Evolutionary conservation across 2,329 filamentous ascomycete genomes (phyloP).

Genomic region (Aureobasidium sp.): DNA sequence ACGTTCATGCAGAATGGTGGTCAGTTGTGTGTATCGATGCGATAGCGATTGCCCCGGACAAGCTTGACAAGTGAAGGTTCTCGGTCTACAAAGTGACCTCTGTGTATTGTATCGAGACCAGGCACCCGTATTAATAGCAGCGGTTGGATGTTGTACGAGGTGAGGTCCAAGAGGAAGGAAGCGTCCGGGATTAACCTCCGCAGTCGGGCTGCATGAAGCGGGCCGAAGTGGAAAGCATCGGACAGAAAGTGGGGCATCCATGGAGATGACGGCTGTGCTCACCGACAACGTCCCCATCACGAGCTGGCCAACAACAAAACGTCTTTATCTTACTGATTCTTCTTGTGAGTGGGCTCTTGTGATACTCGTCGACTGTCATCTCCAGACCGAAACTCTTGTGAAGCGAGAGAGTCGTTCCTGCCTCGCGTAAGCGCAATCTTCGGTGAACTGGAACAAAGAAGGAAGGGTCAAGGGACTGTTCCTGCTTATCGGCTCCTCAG

Average conservation of each 20-base stretch:
- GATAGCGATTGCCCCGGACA: background rate
- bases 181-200: slow-evolving; percentile 4
- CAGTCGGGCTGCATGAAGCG: slow-evolving; percentile 3
- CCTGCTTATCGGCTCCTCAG: slow-evolving; percentile 13
- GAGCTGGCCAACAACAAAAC: slow-evolving; percentile 2
- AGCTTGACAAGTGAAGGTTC: background rate
- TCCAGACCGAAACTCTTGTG: background rate
- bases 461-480: background rate
- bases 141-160: background rate
- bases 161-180: background rate
- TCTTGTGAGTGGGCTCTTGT: background rate
- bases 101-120: background rate
- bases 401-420: background rate
- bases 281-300: slow-evolving; percentile 10
- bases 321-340: background rate
- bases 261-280: slow-evolving; percentile 9
- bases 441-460: slow-evolving; percentile 5
- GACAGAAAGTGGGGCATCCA: slow-evolving; percentile 5
- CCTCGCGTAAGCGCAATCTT: slow-evolving; percentile 3
- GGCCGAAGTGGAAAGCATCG: background rate
- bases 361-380: background rate
- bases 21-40: background rate
- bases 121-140: slow-evolving; percentile 1
- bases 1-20: background rate
- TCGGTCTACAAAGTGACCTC: background rate